Base-by-base conservation (phyloP, 352 stramenopile species). In the Plasmopara viticola region DNA sequence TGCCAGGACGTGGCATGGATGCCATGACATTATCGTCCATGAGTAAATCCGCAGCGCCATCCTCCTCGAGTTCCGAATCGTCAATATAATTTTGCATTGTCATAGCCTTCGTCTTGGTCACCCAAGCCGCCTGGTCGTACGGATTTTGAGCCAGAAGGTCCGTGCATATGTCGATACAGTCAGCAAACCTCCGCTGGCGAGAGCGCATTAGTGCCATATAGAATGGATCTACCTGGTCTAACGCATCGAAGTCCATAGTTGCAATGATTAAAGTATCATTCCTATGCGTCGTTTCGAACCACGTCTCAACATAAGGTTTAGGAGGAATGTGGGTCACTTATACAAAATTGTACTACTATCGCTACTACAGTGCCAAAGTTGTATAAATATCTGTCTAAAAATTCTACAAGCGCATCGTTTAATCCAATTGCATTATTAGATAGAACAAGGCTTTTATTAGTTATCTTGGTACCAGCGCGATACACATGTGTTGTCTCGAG, bases 11-110 rank as follows among this genome's bases (percentile, higher is more conserved):
- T 10, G 90, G 88, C 68, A 95, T 84, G 9, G 83, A 70, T 9
- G 89, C 86, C 51, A 94, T 90, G 51, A 85, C 89, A 64, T 97
- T 95, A 60, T 97, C 90, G 56, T 97, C 90, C 64, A 97, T 73
- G n/a, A 97, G 70, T 48, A 97, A 49, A 42, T 97, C 90, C 0
- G 86, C 87, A 1, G 90, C 83, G 50, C 89, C 89, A 60, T 96
- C 78, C 38, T 96, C 88, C 53, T 96, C 87, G 44, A 96, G 77
- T 56, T 97, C 89, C 44, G 87, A 95, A 64, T 97, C 90, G 66
- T 97, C 90, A 33, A 97, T 78, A 67, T 76, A 97, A 51, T 84
- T 91, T 56, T 95, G 69, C 56, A 82, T 74, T 3, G 85, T 97
- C 47, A 97, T 62, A 20, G 87, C 87, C 45, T 86, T 80, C 33